Evolutionary conservation across 768 basidiomycete genomes (phyloP), one percentile per base, ranked within the genome.

Genomic region (Crucibulum laeve): DNA sequence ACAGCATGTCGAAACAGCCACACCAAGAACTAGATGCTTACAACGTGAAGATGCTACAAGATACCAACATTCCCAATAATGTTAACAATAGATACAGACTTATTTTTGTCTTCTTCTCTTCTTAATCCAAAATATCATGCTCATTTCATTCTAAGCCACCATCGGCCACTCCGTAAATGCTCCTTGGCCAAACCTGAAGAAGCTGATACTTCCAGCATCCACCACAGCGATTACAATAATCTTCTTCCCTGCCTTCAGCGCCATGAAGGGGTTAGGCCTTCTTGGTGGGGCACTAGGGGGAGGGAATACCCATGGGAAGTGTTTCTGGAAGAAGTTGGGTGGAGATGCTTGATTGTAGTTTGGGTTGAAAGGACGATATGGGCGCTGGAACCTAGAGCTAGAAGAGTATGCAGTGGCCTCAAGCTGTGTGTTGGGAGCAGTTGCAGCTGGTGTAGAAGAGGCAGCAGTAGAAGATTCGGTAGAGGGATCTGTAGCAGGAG

Each of bases 151-250:
- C n/a, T n/a, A n/a, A n/a, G n/a, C n/a, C n/a, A n/a, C 51, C 82
- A 92, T 87, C 0, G 89, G 83, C 79, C 86, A 84, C 53, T 91
- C 88, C 42, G 78, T 81, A 59, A 98, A 97, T 6, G 73, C 80
- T 0, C 91, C 89, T 56, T 92, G 76, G 5, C 86, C 83, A 51
- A 97, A 92, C 42, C 87, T 71, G 65, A 91, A 88, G 70, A 96
- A 94, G 51, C 87, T 87, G 33, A 84, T 84, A 49, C 77, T 91
- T 6, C 94, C 91, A 2, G 80, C 76, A 62, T 96, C 93, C 4
- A 94, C 92, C 2, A 78, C 90, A 1, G 93, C 94, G 38, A 98
- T 76, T 25, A 97, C 71, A 41, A 94, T 69, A 6, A 73, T 83
- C 57, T 90, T 89, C 58, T 84, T 88, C 0, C 95, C 95, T 22